A percentile compares a stretch with the other conserved stretches of the same genome.
phyloP scores from a whole-genome alignment of 768 basidiomycete species.

The Paxillus rubicundulus region DNA sequence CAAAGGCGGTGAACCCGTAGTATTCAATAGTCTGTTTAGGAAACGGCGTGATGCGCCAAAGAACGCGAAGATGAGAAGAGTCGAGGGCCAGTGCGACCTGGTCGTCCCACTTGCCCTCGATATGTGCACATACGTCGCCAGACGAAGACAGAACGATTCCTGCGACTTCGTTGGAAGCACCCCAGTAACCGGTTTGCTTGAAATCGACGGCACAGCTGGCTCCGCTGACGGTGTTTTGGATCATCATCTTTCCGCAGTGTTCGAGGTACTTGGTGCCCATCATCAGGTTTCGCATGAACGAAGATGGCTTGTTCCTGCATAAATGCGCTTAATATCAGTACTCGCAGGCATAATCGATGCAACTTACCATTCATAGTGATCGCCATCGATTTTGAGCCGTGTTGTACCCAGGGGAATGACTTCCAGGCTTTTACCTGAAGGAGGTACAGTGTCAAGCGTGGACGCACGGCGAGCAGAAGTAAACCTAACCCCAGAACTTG shows the following conservation, averaged over 20 bases:
- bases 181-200: constrained; percentile 84
- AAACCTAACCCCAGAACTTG: constrained; percentile 81
- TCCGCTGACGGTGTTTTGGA: constrained; percentile 58
- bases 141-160: constrained; percentile 55
- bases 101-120: constrained; percentile 94
- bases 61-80: constrained; percentile 63
- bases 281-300: constrained; percentile 87
- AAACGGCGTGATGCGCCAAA: constrained; percentile 77
- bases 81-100: constrained; percentile 68
- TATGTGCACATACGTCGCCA: constrained; percentile 52
- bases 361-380: constrained; percentile 69
- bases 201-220: constrained; percentile 74
- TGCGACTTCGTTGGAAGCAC: constrained; percentile 67
- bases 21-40: constrained; percentile 66
- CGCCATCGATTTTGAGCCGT: constrained; percentile 61
- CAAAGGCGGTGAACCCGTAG: constrained; percentile 82
- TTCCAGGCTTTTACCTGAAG: constrained; percentile 81
- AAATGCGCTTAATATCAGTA: constrained; percentile 1
- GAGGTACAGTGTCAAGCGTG: constrained; percentile 17
- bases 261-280: constrained; percentile 90
- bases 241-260: constrained; percentile 75
- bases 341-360: background rate
- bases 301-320: constrained; percentile 78
- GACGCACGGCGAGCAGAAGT: constrained; percentile 9
- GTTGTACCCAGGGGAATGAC: constrained; percentile 77